These are phyloP conservation scores for Claviceps fusiformis DNA, from an alignment of 2,329 filamentous ascomycete species.

Conservation along the genomic window DNA sequence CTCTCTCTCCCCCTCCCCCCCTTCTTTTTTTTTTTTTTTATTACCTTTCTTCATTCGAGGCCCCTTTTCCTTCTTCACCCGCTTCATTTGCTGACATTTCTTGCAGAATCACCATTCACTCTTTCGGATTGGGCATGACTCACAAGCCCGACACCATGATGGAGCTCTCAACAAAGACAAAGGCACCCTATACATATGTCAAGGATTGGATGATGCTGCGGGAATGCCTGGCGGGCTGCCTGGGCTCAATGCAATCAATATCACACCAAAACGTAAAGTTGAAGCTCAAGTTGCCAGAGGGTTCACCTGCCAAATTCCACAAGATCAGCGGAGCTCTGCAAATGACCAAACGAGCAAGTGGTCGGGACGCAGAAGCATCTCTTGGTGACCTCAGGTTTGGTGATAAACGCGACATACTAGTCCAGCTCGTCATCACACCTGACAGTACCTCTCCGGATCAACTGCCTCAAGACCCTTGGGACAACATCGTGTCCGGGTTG, in stretches of 20 bases:
- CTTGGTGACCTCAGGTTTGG: conserved; percentile 88
- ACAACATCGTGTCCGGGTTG: conserved; percentile 87
- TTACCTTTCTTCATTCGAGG: neutral
- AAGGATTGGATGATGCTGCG: conserved; percentile 99
- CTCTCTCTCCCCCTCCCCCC: too few relatives aligned
- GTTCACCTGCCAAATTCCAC: conserved; percentile 93
- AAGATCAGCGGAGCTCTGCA: conserved; percentile 96
- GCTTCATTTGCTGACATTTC: neutral
- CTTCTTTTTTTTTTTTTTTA: neutral
- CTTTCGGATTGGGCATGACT: conserved; percentile 88
- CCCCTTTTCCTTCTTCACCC: too few relatives aligned
- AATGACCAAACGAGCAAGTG: conserved; percentile 90
- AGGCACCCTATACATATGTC: conserved; percentile 94
- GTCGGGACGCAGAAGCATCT: conserved; percentile 83
- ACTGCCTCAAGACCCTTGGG: conserved; percentile 88
- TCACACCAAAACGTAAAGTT: conserved; percentile 99
- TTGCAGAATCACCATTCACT: conserved; percentile 83
- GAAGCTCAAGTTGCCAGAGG: conserved; percentile 85
- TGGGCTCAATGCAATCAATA: conserved; percentile 80
- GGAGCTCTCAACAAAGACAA: conserved; percentile 85
- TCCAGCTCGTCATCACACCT: conserved; percentile 83
- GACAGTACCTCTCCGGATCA: conserved; percentile 74
- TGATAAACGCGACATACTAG: conserved; percentile 85
- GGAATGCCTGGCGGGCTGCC: conserved; percentile 85
- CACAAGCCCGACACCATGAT: conserved; percentile 99